These are phyloP conservation scores for Ogataea paradorogensis DNA, from an alignment of 805 yeast species.

Conservation along the genomic window DNA sequence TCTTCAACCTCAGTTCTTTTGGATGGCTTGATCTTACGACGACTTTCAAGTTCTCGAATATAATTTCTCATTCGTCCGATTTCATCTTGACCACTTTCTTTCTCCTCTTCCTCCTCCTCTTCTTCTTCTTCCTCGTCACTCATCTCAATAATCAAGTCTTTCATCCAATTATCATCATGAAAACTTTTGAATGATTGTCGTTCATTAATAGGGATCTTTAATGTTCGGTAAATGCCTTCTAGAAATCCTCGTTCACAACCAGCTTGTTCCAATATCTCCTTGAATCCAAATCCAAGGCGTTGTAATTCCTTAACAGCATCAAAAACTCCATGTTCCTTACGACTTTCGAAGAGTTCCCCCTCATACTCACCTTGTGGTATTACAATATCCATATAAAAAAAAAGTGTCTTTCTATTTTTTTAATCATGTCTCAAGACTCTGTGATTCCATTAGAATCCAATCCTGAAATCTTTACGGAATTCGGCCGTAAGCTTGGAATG, in stretches of 20 bases:
- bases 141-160: slow-evolving; percentile 16
- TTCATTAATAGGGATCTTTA: slow-evolving; percentile 8
- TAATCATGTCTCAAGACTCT: slow-evolving; percentile 22
- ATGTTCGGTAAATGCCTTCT: slow-evolving; percentile 9
- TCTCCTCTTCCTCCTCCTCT: slow-evolving; percentile 7
- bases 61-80: slow-evolving; percentile 20
- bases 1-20: slow-evolving; percentile 7
- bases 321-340: slow-evolving; percentile 17
- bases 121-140: slow-evolving; percentile 36
- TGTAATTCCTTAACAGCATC: slow-evolving; percentile 25
- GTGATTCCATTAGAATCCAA: slow-evolving; percentile 90
- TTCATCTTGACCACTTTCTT: slow-evolving; percentile 18
- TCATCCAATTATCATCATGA: slow-evolving; percentile 19
- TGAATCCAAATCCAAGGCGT: slow-evolving; percentile 21
- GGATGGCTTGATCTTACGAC: neutral
- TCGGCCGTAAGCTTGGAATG: slow-evolving; percentile 69
- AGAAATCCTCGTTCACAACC: slow-evolving; percentile 19
- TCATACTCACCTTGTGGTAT: slow-evolving; percentile 10
- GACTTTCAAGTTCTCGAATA: slow-evolving; percentile 16
- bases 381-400: slow-evolving; percentile 15
- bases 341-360: slow-evolving; percentile 8
- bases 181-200: slow-evolving; percentile 11
- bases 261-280: slow-evolving; percentile 17
- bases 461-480: slow-evolving; percentile 74
- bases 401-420: neutral